Evolutionary conservation across 306 rosid genomes (phyloP).

Genomic region (Purshia tridentata): DNA sequence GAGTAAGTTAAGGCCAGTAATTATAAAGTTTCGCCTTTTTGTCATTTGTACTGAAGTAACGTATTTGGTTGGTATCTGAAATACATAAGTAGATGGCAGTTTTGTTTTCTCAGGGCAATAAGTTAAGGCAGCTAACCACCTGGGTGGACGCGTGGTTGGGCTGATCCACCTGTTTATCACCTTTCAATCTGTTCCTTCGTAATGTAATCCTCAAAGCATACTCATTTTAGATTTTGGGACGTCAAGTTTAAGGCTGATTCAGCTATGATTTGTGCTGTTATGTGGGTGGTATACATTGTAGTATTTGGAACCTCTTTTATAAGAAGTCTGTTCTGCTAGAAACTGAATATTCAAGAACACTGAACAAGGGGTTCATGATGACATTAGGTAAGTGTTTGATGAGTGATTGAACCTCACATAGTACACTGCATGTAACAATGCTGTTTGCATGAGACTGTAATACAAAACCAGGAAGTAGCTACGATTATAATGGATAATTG

Average conservation of each 20-base stretch:
- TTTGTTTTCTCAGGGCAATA: not conserved
- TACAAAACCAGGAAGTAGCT: not conserved
- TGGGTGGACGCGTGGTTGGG: not conserved
- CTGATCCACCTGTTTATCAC: not conserved
- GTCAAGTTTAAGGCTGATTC: not conserved
- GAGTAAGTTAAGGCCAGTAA: not conserved
- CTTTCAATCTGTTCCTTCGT: not conserved
- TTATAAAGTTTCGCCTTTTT: not conserved
- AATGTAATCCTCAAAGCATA: not conserved
- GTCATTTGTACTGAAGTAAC: not conserved
- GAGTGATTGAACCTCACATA: not conserved
- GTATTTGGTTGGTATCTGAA: not conserved
- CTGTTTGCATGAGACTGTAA: not conserved
- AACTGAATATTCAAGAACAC: not conserved
- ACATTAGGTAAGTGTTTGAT: not conserved
- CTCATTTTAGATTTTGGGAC: not conserved
- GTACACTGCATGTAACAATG: not conserved
- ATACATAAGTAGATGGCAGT: not conserved
- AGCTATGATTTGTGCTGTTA: not conserved
- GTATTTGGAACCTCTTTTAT: no score
- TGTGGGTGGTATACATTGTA: not conserved
- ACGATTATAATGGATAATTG: not conserved
- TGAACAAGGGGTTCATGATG: not conserved
- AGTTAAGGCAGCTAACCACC: not conserved
- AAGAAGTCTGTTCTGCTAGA: not conserved